Base-by-base conservation (phyloP, 1,284 basidiomycete species). In the Ceratobasidium sp. region DNA sequence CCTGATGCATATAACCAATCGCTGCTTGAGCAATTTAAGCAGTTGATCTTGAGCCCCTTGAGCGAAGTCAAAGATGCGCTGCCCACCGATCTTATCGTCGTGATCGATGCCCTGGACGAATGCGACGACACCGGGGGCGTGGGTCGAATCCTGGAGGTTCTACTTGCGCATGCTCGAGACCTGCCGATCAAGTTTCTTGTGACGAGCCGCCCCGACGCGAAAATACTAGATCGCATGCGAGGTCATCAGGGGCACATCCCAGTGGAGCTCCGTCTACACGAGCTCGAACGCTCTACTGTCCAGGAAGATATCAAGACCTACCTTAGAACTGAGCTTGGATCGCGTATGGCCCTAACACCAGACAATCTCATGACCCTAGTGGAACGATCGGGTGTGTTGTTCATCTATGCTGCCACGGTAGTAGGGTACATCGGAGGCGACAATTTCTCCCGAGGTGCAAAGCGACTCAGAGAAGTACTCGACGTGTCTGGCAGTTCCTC, bases 231-330 rank as follows among this genome's bases (percentile, higher is more conserved):
- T 9, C 57, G 8, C 15, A 59, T 59, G 57, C 57, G 8, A 32
- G 29, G 22, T 17, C 34, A 3, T 8, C 19, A 34, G 22, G 49
- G 25, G 4, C 6, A 22, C 49, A 32, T n/a, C 5, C 5, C 19
- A 32, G 2, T 17, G 5, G n/a, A 29, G 32, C 17, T n/a, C n/a
- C n/a, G n/a, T n/a, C n/a, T n/a, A n/a, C n/a, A n/a, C n/a, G n/a
- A n/a, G n/a, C n/a, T n/a, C 22, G 32, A 56, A 22, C 11, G 37
- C n/a, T 11, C 13, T 2, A 37, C 32, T 9, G 51, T 56, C 6
- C 49, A 56, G n/a, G 8, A 9, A 5, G 67, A 69, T 25, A 67
- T 65, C 62, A 40, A 44, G 43, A 46, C 62, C 3, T 65, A 65
- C 43, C 15, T 65, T 5, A 9, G 17, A 5, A 17, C 34, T 22